phyloP scores from a whole-genome alignment of 2,329 filamentous ascomycete genomes.

The Hypoxylon sp. region DNA sequence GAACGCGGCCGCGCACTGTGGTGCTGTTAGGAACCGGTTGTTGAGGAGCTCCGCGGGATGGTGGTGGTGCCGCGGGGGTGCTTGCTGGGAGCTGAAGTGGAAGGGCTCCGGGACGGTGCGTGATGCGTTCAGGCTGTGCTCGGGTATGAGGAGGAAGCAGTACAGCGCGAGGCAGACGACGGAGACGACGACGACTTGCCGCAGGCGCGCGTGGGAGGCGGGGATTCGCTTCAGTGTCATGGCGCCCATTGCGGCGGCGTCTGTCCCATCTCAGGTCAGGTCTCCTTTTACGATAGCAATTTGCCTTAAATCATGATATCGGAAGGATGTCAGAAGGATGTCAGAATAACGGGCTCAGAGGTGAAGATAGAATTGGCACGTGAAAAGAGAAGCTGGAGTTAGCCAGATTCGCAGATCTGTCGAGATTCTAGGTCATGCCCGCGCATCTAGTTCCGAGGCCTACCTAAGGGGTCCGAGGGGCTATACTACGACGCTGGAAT shows the following conservation, averaged over 20 bases:
- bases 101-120: conserved; percentile 28
- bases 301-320: too few relatives aligned
- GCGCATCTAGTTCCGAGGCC: conserved; percentile 38
- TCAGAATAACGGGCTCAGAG: neutral
- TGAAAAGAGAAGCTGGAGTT: too few relatives aligned
- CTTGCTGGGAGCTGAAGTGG: conserved; percentile 3
- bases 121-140: conserved; percentile 40
- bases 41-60: conserved; percentile 44
- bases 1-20: conserved; percentile 59
- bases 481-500: conserved; percentile 17
- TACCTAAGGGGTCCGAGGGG: conserved; percentile 6
- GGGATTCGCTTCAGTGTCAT: conserved; percentile 8
- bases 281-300: neutral
- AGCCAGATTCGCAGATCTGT: conserved; percentile 30
- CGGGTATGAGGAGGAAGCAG: conserved; percentile 45
- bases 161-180: conserved; percentile 48
- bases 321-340: neutral
- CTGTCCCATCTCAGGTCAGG: conserved; percentile 28
- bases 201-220: conserved; percentile 38
- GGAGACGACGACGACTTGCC: conserved; percentile 45
- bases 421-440: conserved; percentile 19
- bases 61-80: conserved; percentile 3
- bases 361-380: neutral
- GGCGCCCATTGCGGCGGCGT: conserved; percentile 14
- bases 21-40: conserved; percentile 56